Percentiles rank a stretch among this genome's conserved stretches.
These are phyloP conservation scores for Fusarium zealandicum DNA, from an alignment of 2,329 filamentous ascomycete genomes.

Conservation along the genomic window DNA sequence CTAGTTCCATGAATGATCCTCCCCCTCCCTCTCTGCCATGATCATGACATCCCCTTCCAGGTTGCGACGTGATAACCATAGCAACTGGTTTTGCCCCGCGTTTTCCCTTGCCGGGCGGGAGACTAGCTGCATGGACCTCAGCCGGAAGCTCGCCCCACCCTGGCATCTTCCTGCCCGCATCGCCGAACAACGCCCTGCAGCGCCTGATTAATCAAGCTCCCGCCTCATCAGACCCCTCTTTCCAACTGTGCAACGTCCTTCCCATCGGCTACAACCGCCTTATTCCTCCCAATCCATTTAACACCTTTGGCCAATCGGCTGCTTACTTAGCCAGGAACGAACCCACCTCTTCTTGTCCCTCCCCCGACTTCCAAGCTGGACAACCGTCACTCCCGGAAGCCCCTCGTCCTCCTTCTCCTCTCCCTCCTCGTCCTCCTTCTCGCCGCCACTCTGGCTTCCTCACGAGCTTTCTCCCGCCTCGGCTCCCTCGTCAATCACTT, in stretches of 20 bases:
- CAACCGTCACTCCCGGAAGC: slow-evolving; percentile 37
- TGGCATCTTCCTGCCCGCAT: slow-evolving; percentile 31
- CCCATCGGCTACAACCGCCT: slow-evolving; percentile 1
- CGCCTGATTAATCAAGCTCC: slow-evolving; percentile 23
- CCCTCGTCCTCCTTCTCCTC: slow-evolving; percentile 50
- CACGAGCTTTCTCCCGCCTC: slow-evolving; percentile 65
- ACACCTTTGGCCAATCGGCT: slow-evolving; percentile 35
- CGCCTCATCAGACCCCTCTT: slow-evolving; percentile 31
- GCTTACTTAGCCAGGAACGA: slow-evolving; percentile 9
- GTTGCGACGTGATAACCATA: slow-evolving; percentile 14
- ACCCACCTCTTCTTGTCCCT: slow-evolving; percentile 14
- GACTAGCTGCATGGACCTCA: slow-evolving; percentile 29
- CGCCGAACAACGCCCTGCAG: slow-evolving; percentile 24
- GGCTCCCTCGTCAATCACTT: slow-evolving; percentile 65
- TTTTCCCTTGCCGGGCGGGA: slow-evolving; percentile 29
- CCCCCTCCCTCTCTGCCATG: slow-evolving; percentile 15
- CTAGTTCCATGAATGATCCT: background rate
- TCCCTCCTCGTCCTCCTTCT: slow-evolving; percentile 64
- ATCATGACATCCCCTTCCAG: slow-evolving; percentile 27
- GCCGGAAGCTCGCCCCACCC: slow-evolving; percentile 18
- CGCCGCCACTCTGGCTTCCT: slow-evolving; percentile 71
- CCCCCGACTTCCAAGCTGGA: slow-evolving; percentile 42
- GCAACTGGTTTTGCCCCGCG: slow-evolving; percentile 36
- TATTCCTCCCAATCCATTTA: slow-evolving; percentile 1
- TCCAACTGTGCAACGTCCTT: slow-evolving; percentile 8